Evolutionary conservation across 1,139 yeast genomes (phyloP), one percentile per base, ranked within the genome.

Genomic region (Yamadazyma conglobata): DNA sequence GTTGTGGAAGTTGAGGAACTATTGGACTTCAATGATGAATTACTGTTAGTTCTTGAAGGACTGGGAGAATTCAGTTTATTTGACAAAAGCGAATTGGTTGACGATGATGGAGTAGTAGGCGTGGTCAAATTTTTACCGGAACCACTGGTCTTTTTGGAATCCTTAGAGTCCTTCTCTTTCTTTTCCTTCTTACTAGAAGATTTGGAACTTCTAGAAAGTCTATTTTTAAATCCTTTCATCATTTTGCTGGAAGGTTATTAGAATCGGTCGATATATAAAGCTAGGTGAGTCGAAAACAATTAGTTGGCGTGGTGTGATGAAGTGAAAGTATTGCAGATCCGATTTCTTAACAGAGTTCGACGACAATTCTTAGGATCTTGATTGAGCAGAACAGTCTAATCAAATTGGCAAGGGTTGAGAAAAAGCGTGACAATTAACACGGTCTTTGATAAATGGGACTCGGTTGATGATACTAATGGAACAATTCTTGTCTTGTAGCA

Each of bases 161-260:
- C 52, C 18, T 44, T 41, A 20, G 37, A 24, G 15, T 44, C 52
- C 30, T 52, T 56, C 8, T 55, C 60, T 30, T 48, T 52, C 31
- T 54, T 56, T 20, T 47, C 47, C 39, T 66, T 65, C 39, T 66
- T 67, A 29, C 46, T 48, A 23, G 68, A 43, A 19, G 65, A 44
- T 47, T 60, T 71, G 5, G 46, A 33, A 42, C 64, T 65, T 39
- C 74, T 57, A 18, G 73, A 62, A 48, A 68, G 72, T 45, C 73
- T 60, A 39, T 68, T 68, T 44, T 68, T 68, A 48, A 68, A 68
- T 17, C 74, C 74, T 57, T 68, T 68, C 73, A 68, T 68, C 74
- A 68, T 68, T 34, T 59, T 65, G 19, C 10, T n/a, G 9, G 12
- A 10, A 10, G 15, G 19, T 17, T 5, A 22, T n/a, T n/a, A n/a